phyloP scores from a whole-genome alignment of 768 basidiomycete species.

The Trametes gibbosa region DNA sequence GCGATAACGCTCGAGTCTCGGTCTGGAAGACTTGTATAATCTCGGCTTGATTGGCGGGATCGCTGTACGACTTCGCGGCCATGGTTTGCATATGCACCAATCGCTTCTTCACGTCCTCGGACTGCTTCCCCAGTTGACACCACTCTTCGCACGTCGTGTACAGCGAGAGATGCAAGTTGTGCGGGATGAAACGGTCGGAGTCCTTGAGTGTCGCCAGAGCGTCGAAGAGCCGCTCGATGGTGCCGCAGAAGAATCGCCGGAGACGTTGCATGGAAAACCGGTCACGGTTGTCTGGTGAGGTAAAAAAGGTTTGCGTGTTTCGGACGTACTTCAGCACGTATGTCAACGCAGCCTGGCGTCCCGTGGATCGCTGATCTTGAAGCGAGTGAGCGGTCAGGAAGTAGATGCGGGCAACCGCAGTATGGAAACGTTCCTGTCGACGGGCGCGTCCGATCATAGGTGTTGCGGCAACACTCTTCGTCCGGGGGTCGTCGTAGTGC shows the following conservation, averaged over 20 bases:
- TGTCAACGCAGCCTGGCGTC: conserved; percentile 68
- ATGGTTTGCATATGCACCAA: conserved; percentile 69
- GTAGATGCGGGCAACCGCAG: conserved; percentile 87
- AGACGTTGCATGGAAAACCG: conserved; percentile 76
- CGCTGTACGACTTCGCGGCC: conserved; percentile 51
- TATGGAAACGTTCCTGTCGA: conserved; percentile 76
- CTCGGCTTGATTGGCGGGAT: conserved; percentile 47
- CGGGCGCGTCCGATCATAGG: conserved; percentile 55
- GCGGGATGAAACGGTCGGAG: conserved; percentile 73
- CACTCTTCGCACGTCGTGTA: conserved; percentile 91
- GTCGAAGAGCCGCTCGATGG: conserved; percentile 83
- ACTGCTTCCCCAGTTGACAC: conserved; percentile 82
- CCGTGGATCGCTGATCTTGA: conserved; percentile 64
- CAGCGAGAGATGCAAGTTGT: conserved; percentile 71
- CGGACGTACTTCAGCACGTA: conserved; percentile 86
- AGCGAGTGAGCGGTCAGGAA: conserved; percentile 78
- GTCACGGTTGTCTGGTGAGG: conserved; percentile 66
- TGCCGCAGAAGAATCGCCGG: conserved; percentile 88
- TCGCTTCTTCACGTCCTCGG: conserved; percentile 69
- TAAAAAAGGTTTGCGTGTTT: conserved; percentile 77
- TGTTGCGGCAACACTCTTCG: conserved; percentile 42
- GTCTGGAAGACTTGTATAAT: conserved; percentile 56
- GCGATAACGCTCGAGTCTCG: conserved; percentile 70
- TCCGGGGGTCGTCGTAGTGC: conserved; percentile 73
- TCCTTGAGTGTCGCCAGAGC: conserved; percentile 67